Base-by-base conservation (phyloP, 176 grass and related monocot genomes). In the Oryza longistaminata region DNA sequence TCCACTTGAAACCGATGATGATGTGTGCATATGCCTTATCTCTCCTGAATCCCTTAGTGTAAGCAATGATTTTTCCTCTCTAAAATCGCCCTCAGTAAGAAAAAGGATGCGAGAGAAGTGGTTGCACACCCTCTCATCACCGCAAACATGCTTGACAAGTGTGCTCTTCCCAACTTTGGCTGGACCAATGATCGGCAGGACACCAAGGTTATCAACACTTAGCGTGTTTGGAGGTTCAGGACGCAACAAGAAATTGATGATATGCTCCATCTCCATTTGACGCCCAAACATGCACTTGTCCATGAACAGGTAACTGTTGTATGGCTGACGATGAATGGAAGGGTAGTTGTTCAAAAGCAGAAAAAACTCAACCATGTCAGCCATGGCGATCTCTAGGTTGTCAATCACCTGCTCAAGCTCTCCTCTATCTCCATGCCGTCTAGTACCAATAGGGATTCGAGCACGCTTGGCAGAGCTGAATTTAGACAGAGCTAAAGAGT, bases 121-220 rank as follows among this genome's bases (percentile, higher is more conserved):
- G 45, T 66, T 60, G 48, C 33, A 42, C 25, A 74, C 53, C 70
- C 58, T 66, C 35, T 11, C 2, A 9, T 83, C 60, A 0, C 2
- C 5, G 26, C 81, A 74, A 16, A 64, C 81, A 66, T 83, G 70
- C 27, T 83, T 42, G 11, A 83, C 40, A 66, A 83, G 42, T 6
- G 81, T 83, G 27, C 40, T 74, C 24, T 73, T 73, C n/a, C 81
- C 53, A 64, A 82, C 75, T 80, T 79, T 84, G 2, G 0, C 1
- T 67, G 6, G 49, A 73, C 81, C 88, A 70, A 86, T 70, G 6
- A 90, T 76, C 3, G 82, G 70, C 21, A 83, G 27, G 24, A 83
- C 17, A 64, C 70, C 11, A 19, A 74, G 1, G 13, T 64, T 42
- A 52, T 52, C 48, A 50, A 16, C 3, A 52, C 14, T 49, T 49